These are phyloP conservation scores for Metschnikowia vanudenii DNA, from an alignment of 805 yeast genomes.

Conservation along the genomic window DNA sequence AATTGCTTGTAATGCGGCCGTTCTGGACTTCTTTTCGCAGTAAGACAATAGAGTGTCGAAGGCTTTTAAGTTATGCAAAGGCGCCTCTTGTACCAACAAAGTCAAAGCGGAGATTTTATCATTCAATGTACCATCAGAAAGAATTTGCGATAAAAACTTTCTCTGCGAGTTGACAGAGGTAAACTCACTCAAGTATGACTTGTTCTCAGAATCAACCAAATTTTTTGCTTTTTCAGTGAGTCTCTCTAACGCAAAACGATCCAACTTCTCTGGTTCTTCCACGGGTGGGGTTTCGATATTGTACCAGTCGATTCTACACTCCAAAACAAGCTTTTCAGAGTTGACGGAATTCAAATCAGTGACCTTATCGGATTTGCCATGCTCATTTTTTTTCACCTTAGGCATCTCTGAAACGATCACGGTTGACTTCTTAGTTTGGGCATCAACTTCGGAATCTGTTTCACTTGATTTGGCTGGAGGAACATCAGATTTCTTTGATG, in stretches of 20 bases:
- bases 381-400: slow-evolving; percentile 17
- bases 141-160: slow-evolving; percentile 83
- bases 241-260: slow-evolving; percentile 56
- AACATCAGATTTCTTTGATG: slow-evolving; percentile 11
- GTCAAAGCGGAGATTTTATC: slow-evolving; percentile 96
- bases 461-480: slow-evolving; percentile 2
- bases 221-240: slow-evolving; percentile 65
- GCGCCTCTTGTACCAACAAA: slow-evolving; percentile 90
- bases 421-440: slow-evolving; percentile 18
- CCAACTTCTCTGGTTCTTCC: slow-evolving; percentile 36
- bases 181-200: slow-evolving; percentile 67
- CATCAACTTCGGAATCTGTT: slow-evolving; percentile 20
- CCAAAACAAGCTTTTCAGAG: slow-evolving; percentile 55
- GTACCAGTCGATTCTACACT: slow-evolving; percentile 76
- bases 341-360: slow-evolving; percentile 48
- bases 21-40: slow-evolving; percentile 89
- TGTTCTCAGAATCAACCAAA: slow-evolving; percentile 68
- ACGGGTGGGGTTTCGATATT: slow-evolving; percentile 42
- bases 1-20: slow-evolving; percentile 87
- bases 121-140: slow-evolving; percentile 87
- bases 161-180: slow-evolving; percentile 75
- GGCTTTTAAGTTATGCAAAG: slow-evolving; percentile 82
- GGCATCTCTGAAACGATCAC: slow-evolving; percentile 19
- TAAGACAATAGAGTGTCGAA: slow-evolving; percentile 72
- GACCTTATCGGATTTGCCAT: slow-evolving; percentile 25